Base-by-base conservation (phyloP, 495 filamentous ascomycete species). In the Pseudevernia furfuracea region DNA sequence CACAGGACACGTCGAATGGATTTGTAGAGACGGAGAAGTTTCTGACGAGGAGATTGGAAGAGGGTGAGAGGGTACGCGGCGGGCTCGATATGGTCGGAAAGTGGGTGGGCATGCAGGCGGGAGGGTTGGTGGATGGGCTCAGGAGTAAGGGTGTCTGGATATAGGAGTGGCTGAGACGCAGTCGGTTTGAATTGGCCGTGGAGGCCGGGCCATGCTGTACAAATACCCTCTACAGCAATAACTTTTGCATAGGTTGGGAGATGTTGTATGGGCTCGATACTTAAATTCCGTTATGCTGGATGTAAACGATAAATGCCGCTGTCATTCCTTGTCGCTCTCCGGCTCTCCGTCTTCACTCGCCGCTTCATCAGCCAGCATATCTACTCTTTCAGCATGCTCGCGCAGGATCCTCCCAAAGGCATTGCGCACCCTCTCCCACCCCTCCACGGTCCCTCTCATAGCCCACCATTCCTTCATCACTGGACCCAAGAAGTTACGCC, bases 81-180 rank as follows among this genome's bases (percentile, higher is more conserved):
- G 81, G 82, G 39, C 61, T 89, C n/a, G 79, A 81, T 28, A 82
- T 80, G 25, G 71, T 91, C 4, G 79, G 83, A 34, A 77, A 89
- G 71, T 97, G 89, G 86, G 70, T 87, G n/a, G 84, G 86, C 4
- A 96, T 92, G 71, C 89, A 87, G 60, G 88, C 84, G 11, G 82
- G 82, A 41, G 82, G 83, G 1, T 77, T 83, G 1, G 67, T 84
- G 14, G 86, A 89, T 74, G 76, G 87, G 36, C 67, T 91, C 66
- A 77, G 82, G 69, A 89, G 83, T 65, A 85, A 87, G 66, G 87
- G 84, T 12, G 76, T 85, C 6, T 78, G 80, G 70, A 81, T 86
- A 77, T 87, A 68, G 62, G 44, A 17, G 36, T 25, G 25, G 36
- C 6, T 2, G 17, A 17, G 39, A 63, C n/a, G 28, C 30, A 44